Conservation (phyloP, 306 rosid species). For the Myrica gale region DNA sequence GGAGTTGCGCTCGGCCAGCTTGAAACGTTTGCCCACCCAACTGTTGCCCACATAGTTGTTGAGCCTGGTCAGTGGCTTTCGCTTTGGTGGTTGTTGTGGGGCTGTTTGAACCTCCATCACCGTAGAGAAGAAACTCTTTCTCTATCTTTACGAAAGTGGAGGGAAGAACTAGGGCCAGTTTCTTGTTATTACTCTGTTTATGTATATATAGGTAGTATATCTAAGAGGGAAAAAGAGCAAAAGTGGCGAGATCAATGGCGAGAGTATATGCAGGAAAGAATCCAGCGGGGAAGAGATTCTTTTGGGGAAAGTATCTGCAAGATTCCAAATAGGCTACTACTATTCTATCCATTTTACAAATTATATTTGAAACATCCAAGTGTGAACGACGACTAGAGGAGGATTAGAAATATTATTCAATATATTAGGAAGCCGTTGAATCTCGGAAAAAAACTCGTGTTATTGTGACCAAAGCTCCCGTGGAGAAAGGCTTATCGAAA, state of each 20-base stretch:
- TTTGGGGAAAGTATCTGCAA: slow-evolving; percentile 25
- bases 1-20: slow-evolving; percentile 66
- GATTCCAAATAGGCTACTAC: slow-evolving; percentile 1
- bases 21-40: slow-evolving; percentile 72
- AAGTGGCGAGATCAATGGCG: no score
- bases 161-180: no score
- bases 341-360: background rate
- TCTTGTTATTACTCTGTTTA: no score
- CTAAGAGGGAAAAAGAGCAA: no score
- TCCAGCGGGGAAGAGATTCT: slow-evolving; percentile 35
- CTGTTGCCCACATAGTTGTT: slow-evolving; percentile 48
- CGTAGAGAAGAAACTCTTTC: background rate
- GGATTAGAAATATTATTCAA: background rate
- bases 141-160: no score
- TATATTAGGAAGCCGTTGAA: no score
- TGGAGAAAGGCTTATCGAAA: background rate
- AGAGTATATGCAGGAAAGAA: background rate
- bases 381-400: background rate
- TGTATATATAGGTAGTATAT: no score
- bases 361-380: slow-evolving; percentile 1
- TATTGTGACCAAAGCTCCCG: background rate
- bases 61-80: slow-evolving; percentile 52
- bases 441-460: no score
- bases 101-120: slow-evolving; percentile 45
- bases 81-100: slow-evolving; percentile 21